These are phyloP conservation scores for Rhizoclosmatium sp. DNA, from an alignment of 192 early-diverging fungal genomes.

Conservation along the genomic window DNA sequence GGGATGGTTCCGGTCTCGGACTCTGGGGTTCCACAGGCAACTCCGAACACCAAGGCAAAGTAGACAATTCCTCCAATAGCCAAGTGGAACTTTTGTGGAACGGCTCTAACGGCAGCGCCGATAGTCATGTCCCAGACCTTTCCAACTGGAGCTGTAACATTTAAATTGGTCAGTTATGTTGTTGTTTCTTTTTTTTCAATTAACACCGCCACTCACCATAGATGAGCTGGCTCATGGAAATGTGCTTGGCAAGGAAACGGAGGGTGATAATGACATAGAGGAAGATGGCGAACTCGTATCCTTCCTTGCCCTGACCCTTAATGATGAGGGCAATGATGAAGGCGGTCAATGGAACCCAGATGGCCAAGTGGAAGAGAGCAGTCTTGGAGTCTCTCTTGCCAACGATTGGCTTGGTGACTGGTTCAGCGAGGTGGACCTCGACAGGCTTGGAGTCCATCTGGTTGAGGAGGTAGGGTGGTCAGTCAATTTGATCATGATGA, in stretches of 20 bases:
- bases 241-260: slow-evolving; percentile 55
- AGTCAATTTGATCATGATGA: background rate
- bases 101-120: slow-evolving; percentile 15
- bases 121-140: slow-evolving; percentile 43
- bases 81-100: slow-evolving; percentile 56
- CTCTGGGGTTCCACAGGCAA: slow-evolving; percentile 57
- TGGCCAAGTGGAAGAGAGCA: slow-evolving; percentile 44
- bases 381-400: slow-evolving; percentile 50
- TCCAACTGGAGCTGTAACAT: slow-evolving; percentile 39
- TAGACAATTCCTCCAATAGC: slow-evolving; percentile 54
- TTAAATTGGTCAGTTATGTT: no score
- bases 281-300: slow-evolving; percentile 46
- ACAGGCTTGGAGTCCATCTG: background rate
- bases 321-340: slow-evolving; percentile 70
- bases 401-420: slow-evolving; percentile 42
- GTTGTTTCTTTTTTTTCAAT: background rate
- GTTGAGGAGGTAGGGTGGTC: no score
- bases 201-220: slow-evolving; percentile 24
- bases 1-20: slow-evolving; percentile 63
- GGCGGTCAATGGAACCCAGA: slow-evolving; percentile 64
- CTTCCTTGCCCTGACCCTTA: slow-evolving; percentile 56
- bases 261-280: slow-evolving; percentile 54
- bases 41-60: slow-evolving; percentile 63
- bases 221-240: slow-evolving; percentile 53
- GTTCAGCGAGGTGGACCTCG: background rate